Conservation (phyloP, 345 rosid genomes). For the Brassica napus region Da-Ae NC_063452.1:52882001-52882500, state of each 20-base stretch:
- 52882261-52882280: not conserved
- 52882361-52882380: conserved; percentile 2
- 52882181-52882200: not conserved
- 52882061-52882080: conserved; percentile 99
- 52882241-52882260: not conserved
- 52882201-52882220: not conserved
- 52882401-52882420: conserved; percentile 73
- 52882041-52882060: conserved; percentile 93
- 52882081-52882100: conserved; percentile 50
- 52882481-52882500: conserved; percentile 99
- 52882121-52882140: not conserved
- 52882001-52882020: conserved; percentile 92
- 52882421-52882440: conserved; percentile 97
- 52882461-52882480: conserved; percentile 94
- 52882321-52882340: not conserved
- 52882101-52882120: not conserved
- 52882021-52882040: conserved; percentile 95
- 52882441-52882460: conserved; percentile 97
- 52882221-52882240: not conserved
- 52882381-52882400: conserved; percentile 60
- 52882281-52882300: not conserved
- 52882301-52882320: not conserved
- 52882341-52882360: not conserved
- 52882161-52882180: not conserved
- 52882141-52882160: not conserved